These are phyloP conservation scores for Crithidia fasciculata DNA, from an alignment of 208 protist species.

Conservation along the genomic window DNA sequence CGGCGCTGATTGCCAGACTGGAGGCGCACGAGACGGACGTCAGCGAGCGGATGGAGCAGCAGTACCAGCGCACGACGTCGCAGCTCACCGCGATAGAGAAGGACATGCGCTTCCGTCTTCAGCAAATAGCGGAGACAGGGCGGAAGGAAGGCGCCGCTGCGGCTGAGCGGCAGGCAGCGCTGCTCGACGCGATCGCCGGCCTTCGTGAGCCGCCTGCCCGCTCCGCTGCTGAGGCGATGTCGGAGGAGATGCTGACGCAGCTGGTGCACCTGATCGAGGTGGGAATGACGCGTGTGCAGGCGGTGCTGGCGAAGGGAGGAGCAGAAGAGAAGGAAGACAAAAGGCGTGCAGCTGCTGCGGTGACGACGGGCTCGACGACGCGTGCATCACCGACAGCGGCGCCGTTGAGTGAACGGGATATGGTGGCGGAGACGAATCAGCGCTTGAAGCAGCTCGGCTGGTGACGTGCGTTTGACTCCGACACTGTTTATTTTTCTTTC, in stretches of 20 bases:
- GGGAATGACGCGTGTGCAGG: slow-evolving; percentile 57
- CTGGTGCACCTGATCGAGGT: slow-evolving; percentile 67
- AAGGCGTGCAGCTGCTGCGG: background rate
- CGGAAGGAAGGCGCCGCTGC: slow-evolving; percentile 26
- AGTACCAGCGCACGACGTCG: slow-evolving; percentile 55
- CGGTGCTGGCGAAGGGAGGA: slow-evolving; percentile 26
- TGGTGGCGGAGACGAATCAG: slow-evolving; percentile 29
- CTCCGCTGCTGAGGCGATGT: slow-evolving; percentile 29
- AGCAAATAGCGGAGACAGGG: slow-evolving; percentile 41
- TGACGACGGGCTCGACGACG: background rate
- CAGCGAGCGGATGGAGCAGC: slow-evolving; percentile 57
- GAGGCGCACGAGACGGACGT: slow-evolving; percentile 59
- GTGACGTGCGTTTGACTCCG: slow-evolving; percentile 11
- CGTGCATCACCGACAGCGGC: background rate
- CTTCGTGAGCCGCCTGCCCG: slow-evolving; percentile 21
- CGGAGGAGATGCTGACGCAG: slow-evolving; percentile 33
- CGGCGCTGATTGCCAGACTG: slow-evolving; percentile 46
- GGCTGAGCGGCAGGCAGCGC: slow-evolving; percentile 25
- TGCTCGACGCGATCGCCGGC: slow-evolving; percentile 25
- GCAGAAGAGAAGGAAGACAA: background rate
- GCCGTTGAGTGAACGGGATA: slow-evolving; percentile 22
- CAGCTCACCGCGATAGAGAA: slow-evolving; percentile 47
- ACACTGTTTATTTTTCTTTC: slow-evolving; percentile 4
- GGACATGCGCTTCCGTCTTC: slow-evolving; percentile 51
- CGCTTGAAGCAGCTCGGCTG: slow-evolving; percentile 44